Evolutionary conservation across 208 protist species (phyloP).

Genomic region (Trichomonas vaginalis): DNA sequence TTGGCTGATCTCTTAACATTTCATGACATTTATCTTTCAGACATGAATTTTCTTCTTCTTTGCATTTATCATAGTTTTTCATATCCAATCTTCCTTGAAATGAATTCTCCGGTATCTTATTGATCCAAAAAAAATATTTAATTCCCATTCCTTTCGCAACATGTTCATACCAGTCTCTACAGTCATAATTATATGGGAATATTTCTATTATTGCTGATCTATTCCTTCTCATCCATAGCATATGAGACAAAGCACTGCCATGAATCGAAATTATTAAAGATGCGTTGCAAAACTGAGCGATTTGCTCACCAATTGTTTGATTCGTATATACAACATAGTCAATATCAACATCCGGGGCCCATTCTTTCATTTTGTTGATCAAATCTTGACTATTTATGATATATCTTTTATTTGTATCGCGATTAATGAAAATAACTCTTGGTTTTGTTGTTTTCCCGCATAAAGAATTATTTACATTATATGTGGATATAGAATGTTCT

Average conservation of each 20-base stretch:
- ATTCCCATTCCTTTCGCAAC: neutral
- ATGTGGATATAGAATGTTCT: neutral
- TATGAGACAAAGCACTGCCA: neutral
- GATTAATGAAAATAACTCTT: neutral
- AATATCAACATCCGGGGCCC: neutral
- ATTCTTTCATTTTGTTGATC: neutral
- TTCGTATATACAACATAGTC: neutral
- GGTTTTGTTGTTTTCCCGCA: neutral
- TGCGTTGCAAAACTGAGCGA: neutral
- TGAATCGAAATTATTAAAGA: neutral
- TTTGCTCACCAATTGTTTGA: neutral
- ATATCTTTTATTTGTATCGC: neutral
- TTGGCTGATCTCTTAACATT: neutral
- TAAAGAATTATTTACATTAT: neutral
- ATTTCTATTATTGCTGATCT: neutral
- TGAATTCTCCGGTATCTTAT: neutral
- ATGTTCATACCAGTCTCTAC: conserved; percentile 4
- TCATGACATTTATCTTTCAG: neutral
- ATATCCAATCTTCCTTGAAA: neutral
- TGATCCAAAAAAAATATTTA: neutral
- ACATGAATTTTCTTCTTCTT: neutral
- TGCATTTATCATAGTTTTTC: neutral
- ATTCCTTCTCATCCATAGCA: neutral
- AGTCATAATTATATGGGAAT: neutral
- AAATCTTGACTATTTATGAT: neutral